Evolutionary conservation across 2,329 filamentous ascomycete genomes (phyloP).

Genomic region (Cytospora paraplurivora): DNA sequence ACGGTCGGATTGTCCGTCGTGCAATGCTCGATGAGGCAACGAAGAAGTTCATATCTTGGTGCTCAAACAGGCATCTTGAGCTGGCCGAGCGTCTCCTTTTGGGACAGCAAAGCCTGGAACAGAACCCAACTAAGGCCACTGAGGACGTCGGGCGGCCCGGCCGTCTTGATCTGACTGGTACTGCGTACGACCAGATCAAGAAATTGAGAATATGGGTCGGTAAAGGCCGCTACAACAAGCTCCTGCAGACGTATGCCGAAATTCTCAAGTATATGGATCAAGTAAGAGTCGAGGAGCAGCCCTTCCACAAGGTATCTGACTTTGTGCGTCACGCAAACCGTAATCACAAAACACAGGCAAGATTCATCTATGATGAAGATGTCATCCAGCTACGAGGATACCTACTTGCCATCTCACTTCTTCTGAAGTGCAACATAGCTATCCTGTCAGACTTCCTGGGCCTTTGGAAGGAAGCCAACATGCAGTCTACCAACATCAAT

Average conservation of each 20-base stretch:
- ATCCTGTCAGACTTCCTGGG: conserved; percentile 46
- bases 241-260: conserved; percentile 29
- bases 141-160: neutral
- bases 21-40: conserved; percentile 64
- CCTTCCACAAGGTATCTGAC: conserved; percentile 49
- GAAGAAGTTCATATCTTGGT: conserved; percentile 64
- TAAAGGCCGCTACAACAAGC: conserved; percentile 20
- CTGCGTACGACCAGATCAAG: neutral
- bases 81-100: conserved; percentile 41
- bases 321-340: conserved; percentile 46
- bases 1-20: conserved; percentile 62
- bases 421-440: conserved; percentile 51
- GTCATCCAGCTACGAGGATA: conserved; percentile 41
- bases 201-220: conserved; percentile 20
- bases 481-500: conserved; percentile 20
- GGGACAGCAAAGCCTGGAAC: conserved; percentile 35
- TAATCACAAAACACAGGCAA: conserved; percentile 32
- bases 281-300: conserved; percentile 48
- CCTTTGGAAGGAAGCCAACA: conserved; percentile 20
- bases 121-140: neutral
- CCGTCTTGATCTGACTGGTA: neutral
- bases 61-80: conserved; percentile 41
- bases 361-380: conserved; percentile 42
- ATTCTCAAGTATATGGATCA: conserved; percentile 32
- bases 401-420: conserved; percentile 47